Percentiles rank a stretch among this genome's conserved stretches.
These are phyloP conservation scores for Exophiala lecanii-corni DNA, from an alignment of 2,329 filamentous ascomycete species.

Conservation along the genomic window DNA sequence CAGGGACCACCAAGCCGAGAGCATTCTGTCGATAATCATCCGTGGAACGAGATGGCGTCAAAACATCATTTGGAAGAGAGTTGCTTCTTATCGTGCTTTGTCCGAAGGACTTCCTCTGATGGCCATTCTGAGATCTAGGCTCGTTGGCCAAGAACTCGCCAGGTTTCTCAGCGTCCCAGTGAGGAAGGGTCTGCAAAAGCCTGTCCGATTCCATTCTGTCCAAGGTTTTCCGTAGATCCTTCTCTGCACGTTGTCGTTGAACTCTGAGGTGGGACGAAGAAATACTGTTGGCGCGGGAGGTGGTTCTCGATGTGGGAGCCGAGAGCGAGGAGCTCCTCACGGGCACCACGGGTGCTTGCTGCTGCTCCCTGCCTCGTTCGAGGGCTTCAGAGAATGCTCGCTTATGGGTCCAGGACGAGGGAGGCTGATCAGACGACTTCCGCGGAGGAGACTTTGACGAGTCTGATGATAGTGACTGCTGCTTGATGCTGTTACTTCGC, in stretches of 20 bases:
- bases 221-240: constrained; percentile 24
- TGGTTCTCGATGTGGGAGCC: constrained; percentile 42
- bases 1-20: constrained; percentile 25
- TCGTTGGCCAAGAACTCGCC: neutral
- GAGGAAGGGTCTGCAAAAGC: constrained; percentile 13
- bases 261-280: constrained; percentile 39
- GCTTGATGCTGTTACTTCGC: constrained; percentile 31
- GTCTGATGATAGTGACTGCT: constrained; percentile 37
- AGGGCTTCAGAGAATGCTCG: constrained; percentile 40
- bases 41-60: neutral
- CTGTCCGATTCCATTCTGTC: constrained; percentile 27
- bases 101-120: constrained; percentile 3
- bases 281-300: constrained; percentile 42
- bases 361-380: constrained; percentile 29
- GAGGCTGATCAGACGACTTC: constrained; percentile 34
- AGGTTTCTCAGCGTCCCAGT: constrained; percentile 6
- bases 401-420: constrained; percentile 32
- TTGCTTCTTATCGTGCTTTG: neutral
- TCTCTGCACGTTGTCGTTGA: constrained; percentile 24
- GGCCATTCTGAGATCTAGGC: neutral
- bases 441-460: constrained; percentile 33
- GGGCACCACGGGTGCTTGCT: constrained; percentile 34
- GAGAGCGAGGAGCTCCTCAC: constrained; percentile 43
- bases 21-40: constrained; percentile 6
- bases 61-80: constrained; percentile 2